Base-by-base conservation (phyloP, 2,329 filamentous ascomycete genomes). In the Thelonectria olida region DNA sequence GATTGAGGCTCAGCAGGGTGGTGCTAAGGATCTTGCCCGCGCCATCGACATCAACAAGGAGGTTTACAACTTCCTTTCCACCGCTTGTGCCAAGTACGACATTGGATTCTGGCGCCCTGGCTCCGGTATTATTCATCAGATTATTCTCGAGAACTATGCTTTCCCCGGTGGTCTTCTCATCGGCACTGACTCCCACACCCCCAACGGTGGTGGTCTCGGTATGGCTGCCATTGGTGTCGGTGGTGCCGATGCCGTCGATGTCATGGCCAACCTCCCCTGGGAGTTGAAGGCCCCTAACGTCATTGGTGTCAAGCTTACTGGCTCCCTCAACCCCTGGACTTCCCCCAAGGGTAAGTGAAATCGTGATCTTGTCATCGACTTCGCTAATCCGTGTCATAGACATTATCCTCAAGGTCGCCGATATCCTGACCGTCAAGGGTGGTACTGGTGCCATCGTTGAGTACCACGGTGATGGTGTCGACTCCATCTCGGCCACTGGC, bases 91-190 rank as follows among this genome's bases (percentile, higher is more conserved):
- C 76, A 99, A 98, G 86, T 99, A 98, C 87, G 95, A 98, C 87
- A 98, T 98, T 80, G 96, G 96, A 85, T 98, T 98, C 90, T 99
- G 96, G 96, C 93, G 88, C 81, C 96, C 96, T 68, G 96, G 96
- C 73, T 97, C 95, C 78, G 96, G 96, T 87, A 99, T 98, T 79
- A 99, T 99, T 74, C 96, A 99, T 85, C 96, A 98, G 86, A 98
- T 98, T 76, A 82, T 98, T 67, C 88, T 98, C 61, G 96, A 99
- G 85, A 98, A 98, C 87, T 98, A 98, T 80, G 94, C 94, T 79
- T 98, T 98, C 90, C 96, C 96, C 68, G 96, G 96, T 87, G 95
- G 91, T 88, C 88, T 99, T 61, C 89, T 99, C 77, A 98, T 98
- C 77, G 96, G 96, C 79, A 98, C 95, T 72, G 95, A 98, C 80